Conservation (phyloP, 2,329 filamentous ascomycete species). For the Sporothrix pseudoabietina region DNA sequence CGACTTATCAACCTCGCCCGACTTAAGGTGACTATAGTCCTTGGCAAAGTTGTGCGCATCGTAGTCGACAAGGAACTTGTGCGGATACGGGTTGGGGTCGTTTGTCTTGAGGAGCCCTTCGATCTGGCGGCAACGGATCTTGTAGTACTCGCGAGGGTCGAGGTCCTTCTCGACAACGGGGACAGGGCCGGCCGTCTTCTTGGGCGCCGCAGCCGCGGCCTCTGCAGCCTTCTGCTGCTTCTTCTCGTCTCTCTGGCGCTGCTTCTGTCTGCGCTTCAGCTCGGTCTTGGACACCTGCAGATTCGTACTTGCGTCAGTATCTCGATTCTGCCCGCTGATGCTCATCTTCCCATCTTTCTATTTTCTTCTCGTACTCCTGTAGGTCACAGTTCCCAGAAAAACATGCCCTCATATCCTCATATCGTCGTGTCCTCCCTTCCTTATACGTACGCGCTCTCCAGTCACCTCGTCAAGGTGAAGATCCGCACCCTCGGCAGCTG, state of each 20-base stretch:
- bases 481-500: constrained; percentile 45
- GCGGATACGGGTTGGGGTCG: constrained; percentile 83
- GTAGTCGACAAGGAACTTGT: constrained; percentile 87
- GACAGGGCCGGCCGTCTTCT: constrained; percentile 58
- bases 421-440: too few species aligned
- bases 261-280: constrained; percentile 95
- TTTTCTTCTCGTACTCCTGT: too few species aligned
- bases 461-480: constrained; percentile 89
- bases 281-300: constrained; percentile 70
- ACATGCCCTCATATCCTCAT: too few species aligned
- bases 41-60: constrained; percentile 78
- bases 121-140: constrained; percentile 83
- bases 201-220: constrained; percentile 54
- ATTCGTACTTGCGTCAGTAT: background rate
- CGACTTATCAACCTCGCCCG: constrained; percentile 78
- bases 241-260: constrained; percentile 80
- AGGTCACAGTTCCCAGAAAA: background rate
- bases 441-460: constrained; percentile 61
- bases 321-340: background rate
- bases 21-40: constrained; percentile 79
- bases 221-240: constrained; percentile 82
- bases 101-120: constrained; percentile 70
- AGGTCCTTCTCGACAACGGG: constrained; percentile 61
- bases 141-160: constrained; percentile 76
- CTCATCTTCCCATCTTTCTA: background rate